Evolutionary conservation across 2,329 filamentous ascomycete species (phyloP).

Genomic region (Colletotrichum sp.): DNA sequence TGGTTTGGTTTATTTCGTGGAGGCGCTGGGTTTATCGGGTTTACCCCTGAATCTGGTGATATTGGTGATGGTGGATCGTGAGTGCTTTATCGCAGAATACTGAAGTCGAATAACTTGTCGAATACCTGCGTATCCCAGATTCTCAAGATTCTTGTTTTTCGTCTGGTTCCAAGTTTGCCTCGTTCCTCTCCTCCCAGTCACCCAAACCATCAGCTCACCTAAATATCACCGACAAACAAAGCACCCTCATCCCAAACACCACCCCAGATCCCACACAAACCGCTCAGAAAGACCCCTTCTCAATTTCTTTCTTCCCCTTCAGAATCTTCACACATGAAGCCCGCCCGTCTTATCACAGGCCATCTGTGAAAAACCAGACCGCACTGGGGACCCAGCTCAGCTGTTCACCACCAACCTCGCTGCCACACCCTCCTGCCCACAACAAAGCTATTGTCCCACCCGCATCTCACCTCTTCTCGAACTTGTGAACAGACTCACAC

Average conservation of each 20-base stretch:
- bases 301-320: background rate
- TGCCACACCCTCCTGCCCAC: too few species aligned
- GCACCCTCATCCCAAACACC: background rate
- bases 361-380: background rate
- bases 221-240: background rate
- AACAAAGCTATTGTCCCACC: background rate
- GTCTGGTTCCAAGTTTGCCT: background rate
- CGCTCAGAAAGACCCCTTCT: background rate
- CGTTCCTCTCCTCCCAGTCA: background rate
- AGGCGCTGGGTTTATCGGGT: background rate
- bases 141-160: background rate
- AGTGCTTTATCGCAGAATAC: background rate
- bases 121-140: background rate
- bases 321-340: background rate
- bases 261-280: background rate
- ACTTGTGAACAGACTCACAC: background rate
- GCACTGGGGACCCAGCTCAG: background rate
- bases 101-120: background rate
- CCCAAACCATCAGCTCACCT: background rate
- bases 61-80: too few species aligned
- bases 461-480: background rate
- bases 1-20: too few species aligned
- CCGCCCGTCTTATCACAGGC: background rate
- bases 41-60: background rate
- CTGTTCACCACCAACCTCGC: background rate